Conservation (phyloP, 441 rosid genomes). For the Gossypium gossypioides region DNA sequence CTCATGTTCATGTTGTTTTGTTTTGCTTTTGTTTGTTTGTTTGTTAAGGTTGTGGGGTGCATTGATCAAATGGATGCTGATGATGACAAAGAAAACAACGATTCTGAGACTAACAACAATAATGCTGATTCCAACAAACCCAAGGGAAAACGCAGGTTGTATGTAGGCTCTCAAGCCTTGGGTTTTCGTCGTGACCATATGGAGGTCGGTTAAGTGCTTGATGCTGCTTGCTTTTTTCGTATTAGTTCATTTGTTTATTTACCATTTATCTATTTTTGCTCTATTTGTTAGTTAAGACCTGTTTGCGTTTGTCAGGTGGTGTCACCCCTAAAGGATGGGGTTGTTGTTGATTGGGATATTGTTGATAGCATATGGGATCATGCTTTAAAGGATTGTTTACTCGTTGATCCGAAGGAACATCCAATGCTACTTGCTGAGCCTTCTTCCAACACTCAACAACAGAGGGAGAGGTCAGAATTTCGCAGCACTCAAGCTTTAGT, state of each 20-base stretch:
- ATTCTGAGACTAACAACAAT: conserved; percentile 39
- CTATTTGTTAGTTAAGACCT: conserved; percentile 11
- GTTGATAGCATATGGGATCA: conserved; percentile 97
- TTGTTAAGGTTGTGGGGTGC: conserved; percentile 80
- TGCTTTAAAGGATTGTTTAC: conserved; percentile 84
- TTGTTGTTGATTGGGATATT: conserved; percentile 92
- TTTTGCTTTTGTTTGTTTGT: conserved; percentile 13
- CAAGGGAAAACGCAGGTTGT: conserved; percentile 59
- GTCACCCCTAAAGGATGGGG: conserved; percentile 82
- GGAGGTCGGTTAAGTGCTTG: conserved; percentile 52
- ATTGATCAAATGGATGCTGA: conserved; percentile 90
- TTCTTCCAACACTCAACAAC: conserved; percentile 78
- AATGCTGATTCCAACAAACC: conserved; percentile 49
- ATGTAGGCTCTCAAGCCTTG: conserved; percentile 83
- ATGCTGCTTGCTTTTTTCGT: conserved; percentile 1
- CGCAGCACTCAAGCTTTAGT: neutral
- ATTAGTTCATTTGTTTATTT: neutral
- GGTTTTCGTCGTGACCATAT: conserved; percentile 84
- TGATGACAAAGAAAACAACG: conserved; percentile 27
- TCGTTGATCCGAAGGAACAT: conserved; percentile 95
- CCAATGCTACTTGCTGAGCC: conserved; percentile 99
- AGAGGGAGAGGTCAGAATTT: conserved; percentile 69
- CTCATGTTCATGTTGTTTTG: neutral
- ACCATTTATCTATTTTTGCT: neutral
- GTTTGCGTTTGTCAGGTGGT: conserved; percentile 39